Conservation (phyloP, 2,329 filamentous ascomycete species). For the Hymenoscyphus repandus region DNA sequence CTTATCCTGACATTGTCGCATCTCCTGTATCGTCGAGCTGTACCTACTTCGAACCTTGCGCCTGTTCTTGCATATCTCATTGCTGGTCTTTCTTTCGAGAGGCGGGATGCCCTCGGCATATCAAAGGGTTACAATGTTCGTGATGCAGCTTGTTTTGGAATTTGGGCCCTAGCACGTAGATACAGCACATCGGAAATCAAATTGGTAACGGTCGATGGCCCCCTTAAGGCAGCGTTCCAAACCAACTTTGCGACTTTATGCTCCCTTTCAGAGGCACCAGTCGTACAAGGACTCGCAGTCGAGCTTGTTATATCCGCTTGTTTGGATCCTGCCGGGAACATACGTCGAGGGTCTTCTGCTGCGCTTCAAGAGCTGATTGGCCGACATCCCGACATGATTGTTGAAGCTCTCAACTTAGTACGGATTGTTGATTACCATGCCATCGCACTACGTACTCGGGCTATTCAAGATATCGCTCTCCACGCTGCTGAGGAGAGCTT, state of each 20-base stretch:
- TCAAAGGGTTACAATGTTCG: slow-evolving; percentile 86
- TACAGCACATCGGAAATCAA: slow-evolving; percentile 78
- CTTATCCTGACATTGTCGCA: slow-evolving; percentile 83
- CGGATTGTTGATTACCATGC: slow-evolving; percentile 91
- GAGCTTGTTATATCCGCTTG: slow-evolving; percentile 78
- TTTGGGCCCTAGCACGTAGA: slow-evolving; percentile 86
- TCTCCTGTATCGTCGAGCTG: slow-evolving; percentile 77
- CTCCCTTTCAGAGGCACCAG: slow-evolving; percentile 30
- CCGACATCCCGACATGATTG: slow-evolving; percentile 80
- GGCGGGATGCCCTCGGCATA: slow-evolving; percentile 76
- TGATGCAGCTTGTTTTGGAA: slow-evolving; percentile 92
- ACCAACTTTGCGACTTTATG: background rate
- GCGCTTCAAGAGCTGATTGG: slow-evolving; percentile 92
- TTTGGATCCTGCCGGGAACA: slow-evolving; percentile 87
- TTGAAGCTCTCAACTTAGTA: slow-evolving; percentile 77
- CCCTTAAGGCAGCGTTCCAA: slow-evolving; percentile 14
- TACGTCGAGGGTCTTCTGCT: slow-evolving; percentile 85
- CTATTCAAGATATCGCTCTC: slow-evolving; percentile 71
- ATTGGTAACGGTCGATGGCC: slow-evolving; percentile 44
- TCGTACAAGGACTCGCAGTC: slow-evolving; percentile 73
- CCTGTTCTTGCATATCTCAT: slow-evolving; percentile 73
- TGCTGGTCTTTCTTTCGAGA: slow-evolving; percentile 80
- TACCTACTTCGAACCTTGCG: slow-evolving; percentile 63
- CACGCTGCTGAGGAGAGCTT: slow-evolving; percentile 60
- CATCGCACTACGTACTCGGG: slow-evolving; percentile 79